phyloP scores from a whole-genome alignment of 192 early-diverging fungal genomes.

The Rhizophagus clarus region DNA sequence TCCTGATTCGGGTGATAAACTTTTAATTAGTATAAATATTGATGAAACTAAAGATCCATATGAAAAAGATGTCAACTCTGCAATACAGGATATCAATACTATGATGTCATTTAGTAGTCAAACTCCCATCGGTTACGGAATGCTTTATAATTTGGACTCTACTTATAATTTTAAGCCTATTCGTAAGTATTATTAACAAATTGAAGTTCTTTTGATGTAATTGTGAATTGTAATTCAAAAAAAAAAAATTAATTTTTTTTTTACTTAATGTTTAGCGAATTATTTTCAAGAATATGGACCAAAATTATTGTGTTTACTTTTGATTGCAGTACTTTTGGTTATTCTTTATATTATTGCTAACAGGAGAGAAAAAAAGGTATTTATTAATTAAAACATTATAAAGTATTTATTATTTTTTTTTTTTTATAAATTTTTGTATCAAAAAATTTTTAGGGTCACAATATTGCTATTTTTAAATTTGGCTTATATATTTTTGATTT shows the following conservation, averaged over 20 bases:
- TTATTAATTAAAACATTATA: too few relatives aligned
- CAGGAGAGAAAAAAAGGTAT: too few relatives aligned
- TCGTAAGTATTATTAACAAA: not conserved
- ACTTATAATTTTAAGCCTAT: not conserved
- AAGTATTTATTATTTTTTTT: too few relatives aligned
- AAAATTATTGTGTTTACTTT: not conserved
- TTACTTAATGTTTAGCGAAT: not conserved
- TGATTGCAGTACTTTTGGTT: not conserved
- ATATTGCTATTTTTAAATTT: slow-evolving; percentile 6
- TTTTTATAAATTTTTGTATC: too few relatives aligned
- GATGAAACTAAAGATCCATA: not conserved
- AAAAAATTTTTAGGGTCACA: not conserved
- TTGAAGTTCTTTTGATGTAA: too few relatives aligned
- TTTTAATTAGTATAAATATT: not conserved
- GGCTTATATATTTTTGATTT: slow-evolving; percentile 5
- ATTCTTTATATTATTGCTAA: not conserved
- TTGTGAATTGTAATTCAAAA: too few relatives aligned
- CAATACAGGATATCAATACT: not conserved
- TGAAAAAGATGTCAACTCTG: not conserved
- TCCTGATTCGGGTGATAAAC: not conserved
- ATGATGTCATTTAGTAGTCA: not conserved
- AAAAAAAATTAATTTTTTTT: too few relatives aligned
- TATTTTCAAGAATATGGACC: not conserved
- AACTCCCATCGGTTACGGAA: not conserved
- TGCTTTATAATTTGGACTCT: not conserved